Evolutionary conservation across 1,284 basidiomycete species (phyloP).

Genomic region (Rhodotorula sp.): DNA sequence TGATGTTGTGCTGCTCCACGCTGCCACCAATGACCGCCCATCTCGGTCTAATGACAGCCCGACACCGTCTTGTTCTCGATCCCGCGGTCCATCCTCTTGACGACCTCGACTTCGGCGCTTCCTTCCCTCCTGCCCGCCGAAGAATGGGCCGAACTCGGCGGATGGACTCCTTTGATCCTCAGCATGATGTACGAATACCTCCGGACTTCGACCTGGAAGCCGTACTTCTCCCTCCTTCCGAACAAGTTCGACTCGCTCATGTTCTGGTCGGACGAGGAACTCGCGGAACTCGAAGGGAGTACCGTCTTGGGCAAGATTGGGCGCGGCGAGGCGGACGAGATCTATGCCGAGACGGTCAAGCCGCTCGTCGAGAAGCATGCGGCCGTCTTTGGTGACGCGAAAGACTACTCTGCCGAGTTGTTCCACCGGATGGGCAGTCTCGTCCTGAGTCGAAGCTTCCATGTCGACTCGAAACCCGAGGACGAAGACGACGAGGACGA

Average conservation of each 20-base stretch:
- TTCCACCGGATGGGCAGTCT: slow-evolving; percentile 91
- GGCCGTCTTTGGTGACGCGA: slow-evolving; percentile 63
- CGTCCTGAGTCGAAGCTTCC: slow-evolving; percentile 88
- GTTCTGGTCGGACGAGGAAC: slow-evolving; percentile 80
- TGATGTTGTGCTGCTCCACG: too few species aligned
- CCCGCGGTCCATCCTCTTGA: slow-evolving; percentile 73
- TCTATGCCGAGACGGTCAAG: slow-evolving; percentile 57
- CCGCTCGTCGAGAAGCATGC: slow-evolving; percentile 61
- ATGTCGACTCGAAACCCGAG: slow-evolving; percentile 57
- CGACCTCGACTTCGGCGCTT: slow-evolving; percentile 70
- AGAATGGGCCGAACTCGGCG: slow-evolving; percentile 60
- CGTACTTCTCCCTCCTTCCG: slow-evolving; percentile 57
- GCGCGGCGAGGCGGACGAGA: slow-evolving; percentile 72
- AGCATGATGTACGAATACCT: slow-evolving; percentile 90
- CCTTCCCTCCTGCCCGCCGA: slow-evolving; percentile 59
- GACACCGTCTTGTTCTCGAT: slow-evolving; percentile 76
- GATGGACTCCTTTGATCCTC: slow-evolving; percentile 85
- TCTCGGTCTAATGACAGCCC: too few species aligned
- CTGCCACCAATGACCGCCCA: too few species aligned
- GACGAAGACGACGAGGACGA: slow-evolving; percentile 45
- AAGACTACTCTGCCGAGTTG: slow-evolving; percentile 66
- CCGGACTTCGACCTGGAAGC: slow-evolving; percentile 42
- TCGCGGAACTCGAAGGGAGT: slow-evolving; percentile 76
- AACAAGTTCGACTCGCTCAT: slow-evolving; percentile 81
- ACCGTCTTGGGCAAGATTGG: slow-evolving; percentile 87